Conservation (phyloP, 371 early-diverging fungal genomes). For the Mucor sp. region DNA sequence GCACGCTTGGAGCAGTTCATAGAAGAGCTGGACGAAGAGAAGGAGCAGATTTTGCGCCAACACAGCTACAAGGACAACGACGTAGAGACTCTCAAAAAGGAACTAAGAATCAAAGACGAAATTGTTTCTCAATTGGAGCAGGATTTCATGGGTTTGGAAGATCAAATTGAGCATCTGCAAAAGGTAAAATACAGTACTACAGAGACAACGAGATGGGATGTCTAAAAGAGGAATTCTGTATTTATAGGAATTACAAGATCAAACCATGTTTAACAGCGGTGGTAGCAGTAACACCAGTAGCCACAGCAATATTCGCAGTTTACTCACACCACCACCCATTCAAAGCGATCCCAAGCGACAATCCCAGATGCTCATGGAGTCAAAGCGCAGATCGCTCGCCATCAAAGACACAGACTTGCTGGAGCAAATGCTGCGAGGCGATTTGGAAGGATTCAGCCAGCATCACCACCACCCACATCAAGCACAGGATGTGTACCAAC, state of each 20-base stretch:
- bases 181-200: constrained; percentile 32
- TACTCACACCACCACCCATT: constrained; percentile 12
- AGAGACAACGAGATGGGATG: background rate
- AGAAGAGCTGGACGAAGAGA: constrained; percentile 46
- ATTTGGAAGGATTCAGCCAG: constrained; percentile 27
- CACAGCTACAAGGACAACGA: constrained; percentile 46
- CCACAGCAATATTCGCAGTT: background rate
- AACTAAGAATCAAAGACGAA: constrained; percentile 52
- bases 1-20: constrained; percentile 38
- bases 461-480: background rate
- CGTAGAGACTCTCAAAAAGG: constrained; percentile 48
- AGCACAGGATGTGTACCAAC: background rate
- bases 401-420: constrained; percentile 47
- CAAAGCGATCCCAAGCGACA: constrained; percentile 45
- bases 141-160: constrained; percentile 51
- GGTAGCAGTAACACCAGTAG: constrained; percentile 1
- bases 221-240: background rate
- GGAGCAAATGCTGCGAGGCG: constrained; percentile 48
- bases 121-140: constrained; percentile 52
- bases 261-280: constrained; percentile 11
- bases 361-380: constrained; percentile 54
- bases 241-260: constrained; percentile 26
- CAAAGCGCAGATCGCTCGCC: constrained; percentile 49
- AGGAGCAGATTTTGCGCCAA: constrained; percentile 37
- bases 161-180: constrained; percentile 46